A percentile compares a stretch with the other conserved stretches of the same genome.
phyloP scores from a whole-genome alignment of 805 yeast species.

The Ogataea zsoltii region DNA sequence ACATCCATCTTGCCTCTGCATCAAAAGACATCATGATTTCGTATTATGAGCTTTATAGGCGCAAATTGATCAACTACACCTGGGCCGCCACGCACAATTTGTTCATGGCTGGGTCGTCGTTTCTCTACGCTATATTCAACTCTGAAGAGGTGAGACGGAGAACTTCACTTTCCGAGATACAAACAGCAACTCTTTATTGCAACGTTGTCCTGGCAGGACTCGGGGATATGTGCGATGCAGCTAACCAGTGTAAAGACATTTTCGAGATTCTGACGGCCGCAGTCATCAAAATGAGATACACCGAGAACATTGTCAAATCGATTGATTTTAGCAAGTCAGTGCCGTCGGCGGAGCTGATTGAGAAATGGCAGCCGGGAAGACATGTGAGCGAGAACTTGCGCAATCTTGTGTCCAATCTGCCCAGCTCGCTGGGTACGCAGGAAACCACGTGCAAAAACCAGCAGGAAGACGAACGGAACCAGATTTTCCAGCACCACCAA shows the following conservation, averaged over 20 bases:
- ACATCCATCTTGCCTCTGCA: constrained; percentile 56
- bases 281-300: constrained; percentile 58
- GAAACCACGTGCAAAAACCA: constrained; percentile 8
- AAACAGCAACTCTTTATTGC: constrained; percentile 49
- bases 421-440: constrained; percentile 21
- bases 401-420: constrained; percentile 39
- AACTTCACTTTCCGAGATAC: constrained; percentile 50
- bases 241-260: constrained; percentile 66
- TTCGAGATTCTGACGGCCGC: constrained; percentile 74
- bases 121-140: constrained; percentile 73
- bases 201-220: constrained; percentile 60
- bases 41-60: constrained; percentile 58
- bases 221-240: constrained; percentile 76
- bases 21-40: constrained; percentile 66
- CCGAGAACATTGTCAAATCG: constrained; percentile 32
- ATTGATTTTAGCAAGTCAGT: constrained; percentile 24
- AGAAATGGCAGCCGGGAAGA: constrained; percentile 35
- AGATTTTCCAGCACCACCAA: too few species aligned
- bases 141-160: constrained; percentile 52
- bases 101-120: constrained; percentile 88
- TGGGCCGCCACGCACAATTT: constrained; percentile 93
- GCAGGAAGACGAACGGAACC: constrained; percentile 1
- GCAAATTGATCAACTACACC: constrained; percentile 71
- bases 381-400: constrained; percentile 41
- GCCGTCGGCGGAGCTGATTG: constrained; percentile 32